Percentiles rank a stretch among this genome's conserved stretches.
These are phyloP conservation scores for Septoria petroselini DNA, from an alignment of 2,329 filamentous ascomycete genomes.

Conservation along the genomic window DNA sequence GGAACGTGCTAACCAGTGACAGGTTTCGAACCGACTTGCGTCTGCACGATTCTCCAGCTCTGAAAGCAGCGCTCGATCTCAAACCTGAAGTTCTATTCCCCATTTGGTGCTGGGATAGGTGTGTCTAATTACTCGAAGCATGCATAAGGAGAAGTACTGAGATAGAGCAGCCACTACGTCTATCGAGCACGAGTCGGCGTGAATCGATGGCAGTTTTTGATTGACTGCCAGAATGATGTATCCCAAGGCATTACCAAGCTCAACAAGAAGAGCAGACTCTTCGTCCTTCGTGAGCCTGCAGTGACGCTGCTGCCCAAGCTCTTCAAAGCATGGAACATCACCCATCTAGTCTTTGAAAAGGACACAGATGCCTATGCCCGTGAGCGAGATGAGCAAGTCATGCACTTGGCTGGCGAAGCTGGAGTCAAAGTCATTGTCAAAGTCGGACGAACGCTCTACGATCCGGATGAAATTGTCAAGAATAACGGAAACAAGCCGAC, in stretches of 20 bases:
- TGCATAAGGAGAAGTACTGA: background rate
- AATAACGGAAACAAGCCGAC: conserved; percentile 67
- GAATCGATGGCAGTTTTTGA: conserved; percentile 73
- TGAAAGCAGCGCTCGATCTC: conserved; percentile 68
- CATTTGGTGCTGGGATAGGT: conserved; percentile 61
- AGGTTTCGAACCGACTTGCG: conserved; percentile 70
- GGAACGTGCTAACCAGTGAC: background rate
- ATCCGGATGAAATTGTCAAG: conserved; percentile 66
- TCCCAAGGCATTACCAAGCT: conserved; percentile 64
- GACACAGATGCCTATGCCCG: conserved; percentile 72
- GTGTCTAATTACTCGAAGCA: background rate
- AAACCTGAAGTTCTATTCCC: conserved; percentile 71
- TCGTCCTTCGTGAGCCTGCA: conserved; percentile 68
- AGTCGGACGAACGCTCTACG: conserved; percentile 68
- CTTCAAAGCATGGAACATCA: conserved; percentile 69
- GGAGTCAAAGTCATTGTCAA: conserved; percentile 66
- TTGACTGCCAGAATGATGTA: conserved; percentile 71
- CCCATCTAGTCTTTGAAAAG: conserved; percentile 74
- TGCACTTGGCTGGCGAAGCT: conserved; percentile 58
- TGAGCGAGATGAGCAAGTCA: conserved; percentile 60
- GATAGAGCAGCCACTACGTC: conserved; percentile 65
- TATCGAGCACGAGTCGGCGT: conserved; percentile 66
- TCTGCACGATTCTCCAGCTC: conserved; percentile 71
- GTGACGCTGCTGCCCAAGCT: conserved; percentile 69
- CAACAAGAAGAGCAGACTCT: conserved; percentile 68